These are phyloP conservation scores for Fusarium kyushuense DNA, from an alignment of 2,329 filamentous ascomycete species.

Conservation along the genomic window DNA sequence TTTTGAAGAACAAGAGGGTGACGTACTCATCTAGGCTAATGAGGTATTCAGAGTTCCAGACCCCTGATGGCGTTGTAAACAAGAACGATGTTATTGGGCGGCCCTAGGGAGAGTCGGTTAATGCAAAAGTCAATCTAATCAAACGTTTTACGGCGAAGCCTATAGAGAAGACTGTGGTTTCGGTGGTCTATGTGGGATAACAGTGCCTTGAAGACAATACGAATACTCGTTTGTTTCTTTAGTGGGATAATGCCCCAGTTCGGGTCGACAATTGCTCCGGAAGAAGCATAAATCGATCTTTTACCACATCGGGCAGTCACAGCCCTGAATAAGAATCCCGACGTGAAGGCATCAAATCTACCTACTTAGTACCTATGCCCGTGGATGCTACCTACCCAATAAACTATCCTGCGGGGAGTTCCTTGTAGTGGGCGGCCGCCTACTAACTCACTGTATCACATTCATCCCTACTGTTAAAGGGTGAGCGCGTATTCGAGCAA, in stretches of 20 bases:
- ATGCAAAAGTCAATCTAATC: conserved; percentile 16
- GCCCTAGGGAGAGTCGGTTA: conserved; percentile 3
- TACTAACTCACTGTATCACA: conserved; percentile 11
- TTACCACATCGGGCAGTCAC: conserved; percentile 9
- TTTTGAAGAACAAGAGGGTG: conserved; percentile 17
- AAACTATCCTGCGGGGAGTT: conserved; percentile 6
- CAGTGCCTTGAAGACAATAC: conserved; percentile 3
- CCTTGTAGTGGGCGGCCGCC: conserved; percentile 38
- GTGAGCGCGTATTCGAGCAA: conserved; percentile 16
- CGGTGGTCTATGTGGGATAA: conserved; percentile 20
- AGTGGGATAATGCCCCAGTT: conserved; percentile 17
- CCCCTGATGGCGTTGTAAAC: conserved; percentile 1
- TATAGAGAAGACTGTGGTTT: conserved; percentile 1
- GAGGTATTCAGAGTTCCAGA: background rate
- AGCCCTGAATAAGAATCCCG: conserved; percentile 4
- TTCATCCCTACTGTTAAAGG: background rate
- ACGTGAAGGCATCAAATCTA: conserved; percentile 19
- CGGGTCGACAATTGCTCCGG: conserved; percentile 25
- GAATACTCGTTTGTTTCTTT: conserved; percentile 3
- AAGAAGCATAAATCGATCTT: conserved; percentile 13
- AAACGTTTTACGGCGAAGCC: conserved; percentile 26
- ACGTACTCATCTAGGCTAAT: conserved; percentile 21
- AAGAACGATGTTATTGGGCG: conserved; percentile 24
- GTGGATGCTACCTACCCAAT: background rate
- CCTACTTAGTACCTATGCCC: no score